Evolutionary conservation across 306 rosid species (phyloP), one percentile per base, ranked within the genome.

Genomic region (Quercus wislizeni): DNA sequence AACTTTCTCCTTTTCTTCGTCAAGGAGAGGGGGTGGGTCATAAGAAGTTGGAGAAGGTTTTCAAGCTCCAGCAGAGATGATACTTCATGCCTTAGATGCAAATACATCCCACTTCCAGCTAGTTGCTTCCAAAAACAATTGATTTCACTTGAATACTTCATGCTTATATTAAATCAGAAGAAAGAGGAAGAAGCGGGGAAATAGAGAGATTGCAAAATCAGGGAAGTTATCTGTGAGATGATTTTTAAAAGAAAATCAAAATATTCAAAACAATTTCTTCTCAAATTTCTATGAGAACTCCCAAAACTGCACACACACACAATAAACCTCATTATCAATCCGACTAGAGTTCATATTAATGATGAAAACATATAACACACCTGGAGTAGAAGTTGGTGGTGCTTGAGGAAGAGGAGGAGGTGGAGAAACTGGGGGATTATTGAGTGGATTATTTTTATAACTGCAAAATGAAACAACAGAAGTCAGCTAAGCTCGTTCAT

Each of bases 381-480:
- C 94, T 89, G 94, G 55, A 49, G 3, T 12, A 80, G 79, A 65
- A 68, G 87, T 4, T 63, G 79, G 0, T 19, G 88, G 65, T 0
- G 75, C 25, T 15, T 85, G 90, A 83, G 91, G 28, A 76, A 75
- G 0, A 71, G 92, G 90, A 55, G 90, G 57, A 70, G 87, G 51
- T 33, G 96, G 94, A 73, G 79, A 0, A 68, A 0, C 28, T 27
- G 83, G 81, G 21, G 74, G 90, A 1, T 0, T 0, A 0, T 12
- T 87, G 74, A 96, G 82, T 1, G 0, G 55, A 83, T 96, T 96
- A 78, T 91, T 87, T 3, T 1, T 2, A 83, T 88, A 96, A 91
- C 99, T 96, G 93, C 81, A 68, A 74, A 75, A 76, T 33, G 81
- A 55, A 79, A 59, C 75, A 63, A 71, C 17, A 70, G 35, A 6